Base-by-base conservation (phyloP, 768 basidiomycete species). In the Exsudoporus frostii region DNA sequence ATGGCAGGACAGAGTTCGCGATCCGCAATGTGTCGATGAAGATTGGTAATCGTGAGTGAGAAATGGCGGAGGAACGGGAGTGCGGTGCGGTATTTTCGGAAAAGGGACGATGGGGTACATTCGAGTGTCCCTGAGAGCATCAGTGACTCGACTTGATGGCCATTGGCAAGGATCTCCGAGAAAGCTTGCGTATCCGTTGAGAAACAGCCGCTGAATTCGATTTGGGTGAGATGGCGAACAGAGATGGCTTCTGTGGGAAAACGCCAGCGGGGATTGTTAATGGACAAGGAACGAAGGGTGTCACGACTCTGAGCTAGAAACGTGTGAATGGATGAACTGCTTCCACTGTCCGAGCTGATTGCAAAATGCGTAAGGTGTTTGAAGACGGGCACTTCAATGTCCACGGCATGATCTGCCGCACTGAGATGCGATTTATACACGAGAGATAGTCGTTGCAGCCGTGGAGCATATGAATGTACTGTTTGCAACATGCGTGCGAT, bases 41-140 rank as follows among this genome's bases (percentile, higher is more conserved):
- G 62, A 3, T 64, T 66, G n/a, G 70, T 64, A 17, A 83, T 74
- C 13, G 73, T 73, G 58, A 90, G 77, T 2, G 80, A 73, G 62
- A 90, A 87, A 64, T 86, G 79, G 3, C 79, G 77, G 6, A 90
- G 76, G 73, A 85, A 83, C 10, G 85, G 86, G 2, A 88, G 75
- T 2, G 73, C 70, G 3, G 73, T 61, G 19, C 57, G 58, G 55
- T 71, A 51, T 47, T 70, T 58, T 20, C 81, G 73, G 67, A 88
- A 86, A 53, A 78, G 69, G 0, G 75, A 70, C 7, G 82, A 81
- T 0, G 74, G 71, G 0, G 72, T 57, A 55, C 80, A 81, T 51
- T 84, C 81, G 7, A 87, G 71, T 22, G 75, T 68, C 57, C 80
- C 80, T 9, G 77, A 72, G 11, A 90, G 71, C 50, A 76, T 75